Base-by-base conservation (phyloP, 176 grass and related monocot genomes). In the Triticum monococcum region DNA sequence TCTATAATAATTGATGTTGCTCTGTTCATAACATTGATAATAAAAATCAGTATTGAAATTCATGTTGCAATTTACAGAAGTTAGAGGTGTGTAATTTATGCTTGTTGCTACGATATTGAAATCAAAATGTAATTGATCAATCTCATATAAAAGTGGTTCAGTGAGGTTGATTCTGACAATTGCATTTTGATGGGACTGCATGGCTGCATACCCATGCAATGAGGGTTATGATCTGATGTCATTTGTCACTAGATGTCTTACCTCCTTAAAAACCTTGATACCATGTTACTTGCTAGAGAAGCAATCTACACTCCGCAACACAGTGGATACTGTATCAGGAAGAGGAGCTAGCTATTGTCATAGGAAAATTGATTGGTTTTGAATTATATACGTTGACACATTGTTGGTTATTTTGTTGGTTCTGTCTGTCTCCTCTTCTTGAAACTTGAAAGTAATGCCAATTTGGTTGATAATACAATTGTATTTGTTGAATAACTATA, bases 41-140 rank as follows among this genome's bases (percentile, higher is more conserved):
- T 48, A 69, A 22, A 82, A 22, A 17, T 12, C 31, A 79, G 6
- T 56, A 78, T 52, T 65, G n/a, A 65, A 83, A 72, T 59, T 59
- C 13, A 62, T 8, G 31, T 79, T 75, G 46, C 26, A 80, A 12
- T 33, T 79, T 64, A 50, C 10, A 26, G 75, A 77, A 61, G 68
- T 60, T 79, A 68, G 41, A 87, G 8, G 72, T 16, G 23, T 52
- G 52, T 60, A 67, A 18, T 66, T 72, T 60, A 35, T 80, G 10
- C 74, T 72, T 78, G 30, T 90, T 82, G 50, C 64, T 57, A 37
- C 12, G 25, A 50, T 60, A 20, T 80, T 80, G 60, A 80, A 60
- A 57, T 12, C 68, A 38, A 64, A 84, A 50, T 75, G 33, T 62
- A 75, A 68, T 75, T 68, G 23, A 65, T 8, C 31, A 72, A 59